phyloP scores from a whole-genome alignment of 176 grass and related monocot species.

The Rhynchospora tenuis region DNA sequence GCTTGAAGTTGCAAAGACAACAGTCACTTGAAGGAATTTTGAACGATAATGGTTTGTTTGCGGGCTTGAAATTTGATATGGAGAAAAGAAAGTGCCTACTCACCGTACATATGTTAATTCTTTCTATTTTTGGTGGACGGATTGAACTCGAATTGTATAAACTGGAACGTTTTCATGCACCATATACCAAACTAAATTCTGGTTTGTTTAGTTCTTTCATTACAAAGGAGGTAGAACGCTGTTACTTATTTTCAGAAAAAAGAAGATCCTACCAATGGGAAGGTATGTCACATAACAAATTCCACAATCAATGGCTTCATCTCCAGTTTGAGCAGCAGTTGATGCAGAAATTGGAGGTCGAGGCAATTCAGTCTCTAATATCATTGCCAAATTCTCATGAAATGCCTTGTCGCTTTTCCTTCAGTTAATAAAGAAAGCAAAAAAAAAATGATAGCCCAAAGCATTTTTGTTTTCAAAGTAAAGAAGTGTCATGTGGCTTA shows the following conservation, averaged over 20 bases:
- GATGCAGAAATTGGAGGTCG: slow-evolving; percentile 25
- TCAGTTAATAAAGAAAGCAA: not conserved
- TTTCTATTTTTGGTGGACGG: not conserved
- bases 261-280: slow-evolving; percentile 37
- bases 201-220: too few species aligned
- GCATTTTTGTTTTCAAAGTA: not conserved
- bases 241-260: too few species aligned
- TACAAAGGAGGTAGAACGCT: too few species aligned
- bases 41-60: too few species aligned
- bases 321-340: slow-evolving; percentile 23
- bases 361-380: slow-evolving; percentile 50
- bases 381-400: slow-evolving; percentile 47
- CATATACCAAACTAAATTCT: not conserved
- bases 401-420: slow-evolving; percentile 43
- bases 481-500: not conserved
- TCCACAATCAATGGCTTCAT: slow-evolving; percentile 60
- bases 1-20: not conserved
- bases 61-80: too few species aligned
- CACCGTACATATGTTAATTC: not conserved
- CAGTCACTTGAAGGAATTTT: not conserved
- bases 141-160: not conserved
- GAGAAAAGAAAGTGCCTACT: too few species aligned
- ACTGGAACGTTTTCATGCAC: not conserved
- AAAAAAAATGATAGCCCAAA: not conserved
- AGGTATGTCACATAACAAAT: slow-evolving; percentile 80